A percentile compares a stretch with the other conserved stretches of the same genome.
phyloP scores from a whole-genome alignment of 1,284 basidiomycete genomes.

The Prillingera fragicola region DNA sequence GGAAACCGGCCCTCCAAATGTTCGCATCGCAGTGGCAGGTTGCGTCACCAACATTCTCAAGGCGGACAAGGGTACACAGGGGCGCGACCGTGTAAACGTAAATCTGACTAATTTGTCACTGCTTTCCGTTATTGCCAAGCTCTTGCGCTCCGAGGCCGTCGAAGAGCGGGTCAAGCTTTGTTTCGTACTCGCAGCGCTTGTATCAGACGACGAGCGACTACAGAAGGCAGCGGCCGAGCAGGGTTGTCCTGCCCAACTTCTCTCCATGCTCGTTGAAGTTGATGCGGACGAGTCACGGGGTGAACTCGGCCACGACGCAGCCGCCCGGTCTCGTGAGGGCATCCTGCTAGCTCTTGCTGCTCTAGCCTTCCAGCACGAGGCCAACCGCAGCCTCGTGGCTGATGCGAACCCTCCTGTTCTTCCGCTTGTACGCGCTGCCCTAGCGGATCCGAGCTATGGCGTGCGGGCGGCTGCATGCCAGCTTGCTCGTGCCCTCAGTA shows the following conservation, averaged over 20 bases:
- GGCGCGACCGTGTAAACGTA: slow-evolving; percentile 11
- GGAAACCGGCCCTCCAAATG: slow-evolving; percentile 27
- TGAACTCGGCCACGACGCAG: slow-evolving; percentile 43
- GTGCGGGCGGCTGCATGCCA: slow-evolving; percentile 80
- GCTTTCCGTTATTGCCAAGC: slow-evolving; percentile 28
- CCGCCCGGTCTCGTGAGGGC: slow-evolving; percentile 51
- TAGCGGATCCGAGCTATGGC: slow-evolving; percentile 61
- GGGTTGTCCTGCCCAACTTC: slow-evolving; percentile 26
- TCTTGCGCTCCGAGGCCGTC: slow-evolving; percentile 28
- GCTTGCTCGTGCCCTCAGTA: slow-evolving; percentile 69
- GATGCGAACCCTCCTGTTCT: slow-evolving; percentile 53
- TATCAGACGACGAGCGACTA: slow-evolving; percentile 62
- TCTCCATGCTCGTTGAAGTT: slow-evolving; percentile 21
- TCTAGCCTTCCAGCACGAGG: slow-evolving; percentile 63
- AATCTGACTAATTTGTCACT: slow-evolving; percentile 17
- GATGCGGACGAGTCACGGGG: slow-evolving; percentile 58
- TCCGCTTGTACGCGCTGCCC: slow-evolving; percentile 55
- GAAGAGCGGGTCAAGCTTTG: slow-evolving; percentile 52
- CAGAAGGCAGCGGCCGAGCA: slow-evolving; percentile 49
- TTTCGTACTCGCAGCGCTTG: slow-evolving; percentile 63
- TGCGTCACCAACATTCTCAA: slow-evolving; percentile 42
- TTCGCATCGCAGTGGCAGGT: slow-evolving; percentile 39
- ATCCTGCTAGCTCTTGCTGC: slow-evolving; percentile 64
- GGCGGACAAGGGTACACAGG: slow-evolving; percentile 25
- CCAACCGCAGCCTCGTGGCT: slow-evolving; percentile 62